Evolutionary conservation across 495 filamentous ascomycete genomes (phyloP), one percentile per base, ranked within the genome.

Genomic region (Polyplosphaeria fusca): DNA sequence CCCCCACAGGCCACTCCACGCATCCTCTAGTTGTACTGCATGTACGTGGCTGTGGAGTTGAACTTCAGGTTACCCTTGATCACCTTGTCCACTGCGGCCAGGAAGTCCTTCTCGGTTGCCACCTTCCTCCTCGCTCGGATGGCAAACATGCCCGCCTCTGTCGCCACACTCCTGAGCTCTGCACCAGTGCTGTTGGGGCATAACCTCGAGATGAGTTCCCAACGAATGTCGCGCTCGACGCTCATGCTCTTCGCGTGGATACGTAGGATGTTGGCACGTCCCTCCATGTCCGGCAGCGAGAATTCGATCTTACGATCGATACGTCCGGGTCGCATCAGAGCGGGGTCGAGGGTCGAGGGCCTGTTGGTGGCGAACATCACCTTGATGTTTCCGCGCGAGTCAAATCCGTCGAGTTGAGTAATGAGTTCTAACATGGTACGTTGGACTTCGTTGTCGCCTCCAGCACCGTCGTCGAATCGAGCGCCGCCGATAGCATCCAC

Each of bases 221-320:
- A 98, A 72, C 93, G 84, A 67, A 98, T 97, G 71, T 98, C 93
- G 22, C 93, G 83, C 81, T 98, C 93, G 27, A 97, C 94, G 22
- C 89, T 95, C 93, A 98, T 98, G 68, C 89, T 95, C 87, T 98
- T 98, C 62, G 93, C 93, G 74, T 98, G 93, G 64, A 98, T 98
- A 25, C 93, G 86, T 19, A 98, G 82, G 63, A 98, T 95, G 77
- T 96, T 97, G 63, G 93, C 93, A 55, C 93, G 84, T 35, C 93
- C 93, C 72, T 98, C 93, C 52, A 96, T 86, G 69, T 98, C 93
- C 22, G 93, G 93, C 4, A 98, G 83, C 2, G 89, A 89, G 78
- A 98, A 98, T 71, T 98, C 93, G 68, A 98, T 97, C 78, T 98
- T 98, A 62, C 93, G 82, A 73, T 98, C 93, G 67, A 98, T 98